Evolutionary conservation across 306 rosid species (phyloP).

Genomic region (Quercus parvula): DNA sequence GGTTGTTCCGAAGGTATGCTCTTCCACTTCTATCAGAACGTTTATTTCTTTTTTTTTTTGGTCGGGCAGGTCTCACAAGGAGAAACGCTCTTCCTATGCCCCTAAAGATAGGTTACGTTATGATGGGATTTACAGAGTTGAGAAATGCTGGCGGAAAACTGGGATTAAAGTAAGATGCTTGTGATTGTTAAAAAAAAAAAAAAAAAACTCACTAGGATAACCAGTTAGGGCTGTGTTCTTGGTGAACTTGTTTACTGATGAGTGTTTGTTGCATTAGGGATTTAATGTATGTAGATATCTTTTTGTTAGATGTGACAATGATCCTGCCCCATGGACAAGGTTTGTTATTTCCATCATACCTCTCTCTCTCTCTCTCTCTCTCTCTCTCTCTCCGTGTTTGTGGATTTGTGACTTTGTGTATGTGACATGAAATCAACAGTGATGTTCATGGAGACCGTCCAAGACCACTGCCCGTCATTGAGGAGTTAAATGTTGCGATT

Average conservation of each 20-base stretch:
- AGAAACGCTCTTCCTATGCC: slow-evolving; percentile 80
- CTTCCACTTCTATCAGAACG: not conserved
- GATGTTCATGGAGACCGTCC: slow-evolving; percentile 66
- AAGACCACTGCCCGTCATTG: slow-evolving; percentile 44
- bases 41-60: not conserved
- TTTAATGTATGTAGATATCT: slow-evolving; percentile 64
- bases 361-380: not conserved
- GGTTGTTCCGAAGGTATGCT: not conserved
- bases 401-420: not conserved
- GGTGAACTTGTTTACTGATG: slow-evolving; percentile 6
- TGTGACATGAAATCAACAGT: slow-evolving; percentile 28
- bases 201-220: not conserved
- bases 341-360: slow-evolving; percentile 2
- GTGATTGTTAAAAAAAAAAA: not conserved
- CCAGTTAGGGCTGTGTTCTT: not conserved
- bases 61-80: slow-evolving; percentile 60
- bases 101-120: slow-evolving; percentile 64
- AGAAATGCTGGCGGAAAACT: slow-evolving; percentile 79
- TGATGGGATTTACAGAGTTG: slow-evolving; percentile 79
- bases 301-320: slow-evolving; percentile 83
- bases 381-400: not conserved
- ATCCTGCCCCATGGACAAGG: slow-evolving; percentile 87
- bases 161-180: slow-evolving; percentile 53
- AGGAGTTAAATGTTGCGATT: slow-evolving; percentile 45
- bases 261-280: slow-evolving; percentile 41